Conservation (phyloP, 2,329 filamentous ascomycete species). For the Aureobasidium uvarum region DNA sequence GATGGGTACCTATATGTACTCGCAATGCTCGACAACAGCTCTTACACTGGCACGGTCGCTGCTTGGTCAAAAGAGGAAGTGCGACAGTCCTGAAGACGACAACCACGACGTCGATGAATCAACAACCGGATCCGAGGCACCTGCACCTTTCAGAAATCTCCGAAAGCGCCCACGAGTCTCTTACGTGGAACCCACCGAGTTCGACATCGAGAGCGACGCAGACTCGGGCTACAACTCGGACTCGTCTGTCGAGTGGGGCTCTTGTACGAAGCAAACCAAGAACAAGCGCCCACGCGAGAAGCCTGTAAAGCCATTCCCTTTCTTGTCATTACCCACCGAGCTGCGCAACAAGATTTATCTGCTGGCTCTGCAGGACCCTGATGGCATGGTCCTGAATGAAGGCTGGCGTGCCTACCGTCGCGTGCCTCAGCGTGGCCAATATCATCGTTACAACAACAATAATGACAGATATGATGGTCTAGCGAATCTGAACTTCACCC, state of each 20-base stretch:
- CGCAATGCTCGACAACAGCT: background rate
- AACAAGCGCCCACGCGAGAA: background rate
- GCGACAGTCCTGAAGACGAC: background rate
- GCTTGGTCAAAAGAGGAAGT: background rate
- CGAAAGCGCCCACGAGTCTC: conserved; percentile 14
- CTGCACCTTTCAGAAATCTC: background rate
- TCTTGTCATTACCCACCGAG: conserved; percentile 26
- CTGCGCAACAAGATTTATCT: conserved; percentile 29
- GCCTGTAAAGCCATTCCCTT: conserved; percentile 4
- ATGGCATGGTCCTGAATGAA: background rate
- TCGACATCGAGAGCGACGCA: conserved; percentile 8
- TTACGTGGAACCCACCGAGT: background rate
- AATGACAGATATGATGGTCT: background rate
- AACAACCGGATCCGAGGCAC: background rate
- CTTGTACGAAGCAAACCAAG: background rate
- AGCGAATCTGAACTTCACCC: background rate
- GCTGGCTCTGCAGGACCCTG: conserved; percentile 6
- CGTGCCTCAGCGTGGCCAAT: background rate
- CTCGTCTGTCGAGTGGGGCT: conserved; percentile 3
- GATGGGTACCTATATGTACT: background rate
- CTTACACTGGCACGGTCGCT: background rate
- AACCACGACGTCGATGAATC: background rate
- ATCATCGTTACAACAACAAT: background rate
- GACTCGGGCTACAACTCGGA: conserved; percentile 16
- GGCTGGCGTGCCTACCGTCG: conserved; percentile 14